Conservation (phyloP, 2,329 filamentous ascomycete genomes). For the Dothideomycetidae sp. region DNA sequence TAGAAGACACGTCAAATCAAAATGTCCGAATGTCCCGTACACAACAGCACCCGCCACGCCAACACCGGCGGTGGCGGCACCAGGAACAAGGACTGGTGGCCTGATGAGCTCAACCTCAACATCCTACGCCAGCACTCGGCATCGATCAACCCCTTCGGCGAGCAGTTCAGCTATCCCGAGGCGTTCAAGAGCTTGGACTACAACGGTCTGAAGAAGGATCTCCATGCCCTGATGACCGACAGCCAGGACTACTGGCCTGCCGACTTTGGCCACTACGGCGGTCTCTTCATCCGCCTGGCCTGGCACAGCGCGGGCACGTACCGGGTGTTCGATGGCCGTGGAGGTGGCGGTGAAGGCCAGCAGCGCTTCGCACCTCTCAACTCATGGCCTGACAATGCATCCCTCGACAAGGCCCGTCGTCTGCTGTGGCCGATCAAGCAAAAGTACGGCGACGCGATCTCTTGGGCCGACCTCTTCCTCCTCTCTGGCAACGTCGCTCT, state of each 20-base stretch:
- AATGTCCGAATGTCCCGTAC: conserved; percentile 19
- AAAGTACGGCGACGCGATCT: conserved; percentile 72
- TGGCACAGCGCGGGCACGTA: conserved; percentile 74
- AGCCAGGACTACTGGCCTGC: conserved; percentile 73
- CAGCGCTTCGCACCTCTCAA: conserved; percentile 71
- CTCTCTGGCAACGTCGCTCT: conserved; percentile 64
- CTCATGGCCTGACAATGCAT: conserved; percentile 69
- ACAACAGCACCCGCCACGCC: conserved; percentile 14
- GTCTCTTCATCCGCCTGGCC: conserved; percentile 66
- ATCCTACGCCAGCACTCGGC: conserved; percentile 58
- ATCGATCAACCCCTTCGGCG: conserved; percentile 47
- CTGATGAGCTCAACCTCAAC: conserved; percentile 50
- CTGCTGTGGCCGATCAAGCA: conserved; percentile 72
- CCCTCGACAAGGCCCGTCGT: conserved; percentile 65
- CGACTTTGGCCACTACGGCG: conserved; percentile 68
- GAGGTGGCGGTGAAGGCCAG: conserved; percentile 59
- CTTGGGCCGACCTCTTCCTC: conserved; percentile 60
- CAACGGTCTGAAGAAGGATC: conserved; percentile 57
- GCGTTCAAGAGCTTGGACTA: conserved; percentile 63
- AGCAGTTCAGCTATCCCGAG: conserved; percentile 54
- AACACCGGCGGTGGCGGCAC: conserved; percentile 39
- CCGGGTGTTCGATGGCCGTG: conserved; percentile 59
- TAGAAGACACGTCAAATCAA: no score
- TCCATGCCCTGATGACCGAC: conserved; percentile 57
- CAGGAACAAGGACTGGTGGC: conserved; percentile 61